Evolutionary conservation across 2,329 filamentous ascomycete species (phyloP), one percentile per base, ranked within the genome.

Genomic region (Apiospora rasikravindrae): DNA sequence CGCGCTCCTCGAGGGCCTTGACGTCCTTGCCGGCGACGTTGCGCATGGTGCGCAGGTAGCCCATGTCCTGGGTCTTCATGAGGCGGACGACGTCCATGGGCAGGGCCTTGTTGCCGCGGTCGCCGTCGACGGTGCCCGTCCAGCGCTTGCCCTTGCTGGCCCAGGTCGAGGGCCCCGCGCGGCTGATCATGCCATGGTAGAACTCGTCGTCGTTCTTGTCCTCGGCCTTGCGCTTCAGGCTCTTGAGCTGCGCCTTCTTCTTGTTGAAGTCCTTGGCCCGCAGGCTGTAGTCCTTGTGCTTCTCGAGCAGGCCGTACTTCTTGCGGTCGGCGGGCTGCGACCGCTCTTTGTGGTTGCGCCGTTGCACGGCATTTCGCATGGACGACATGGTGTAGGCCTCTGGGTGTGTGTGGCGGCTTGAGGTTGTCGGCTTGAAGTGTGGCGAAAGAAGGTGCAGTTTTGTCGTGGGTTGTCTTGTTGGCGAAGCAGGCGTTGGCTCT

Each of bases 241-340:
- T 82, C 78, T 89, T 89, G 73, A 93, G 86, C 70, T 88, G 85
- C 0, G 82, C 80, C 79, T 93, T 90, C 78, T 93, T 93, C 81
- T 88, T 87, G 78, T 90, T 90, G 85, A 89, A 91, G 80, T 93
- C 91, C 76, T 87, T 85, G 37, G 91, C 89, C 73, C 91, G 90
- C 69, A 90, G 88, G 67, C 87, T 86, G 82, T 92, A 92, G 80
- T 92, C 90, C 87, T 98, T 98, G 88, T 96, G 93, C 85, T 99
- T 98, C 83, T 98, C 96, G 74, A 98, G 91, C 29, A 98, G 89
- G 75, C 96, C 96, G 84, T 95, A 94, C 86, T 94, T 94, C 76
- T 92, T 86, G 70, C 96, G 94, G 80, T 95, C 93, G 75, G 90
- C 83, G 53, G 95, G 93, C 82, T 98, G 96, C 47, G 94, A 93